Conservation (phyloP, 2,329 filamentous ascomycete species). For the Talaromyces sp. region DNA sequence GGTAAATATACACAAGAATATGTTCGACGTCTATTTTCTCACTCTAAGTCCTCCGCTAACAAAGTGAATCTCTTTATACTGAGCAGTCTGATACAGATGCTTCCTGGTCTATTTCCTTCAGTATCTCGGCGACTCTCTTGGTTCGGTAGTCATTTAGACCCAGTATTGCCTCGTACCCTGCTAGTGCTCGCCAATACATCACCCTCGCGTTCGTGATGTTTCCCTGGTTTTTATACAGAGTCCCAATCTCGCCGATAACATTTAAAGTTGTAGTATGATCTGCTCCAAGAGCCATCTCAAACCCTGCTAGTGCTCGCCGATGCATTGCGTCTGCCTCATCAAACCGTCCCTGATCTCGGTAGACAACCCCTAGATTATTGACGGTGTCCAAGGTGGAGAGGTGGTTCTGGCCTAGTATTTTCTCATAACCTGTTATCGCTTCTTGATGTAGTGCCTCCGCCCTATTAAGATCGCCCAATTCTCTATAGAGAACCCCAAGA, state of each 20-base stretch:
- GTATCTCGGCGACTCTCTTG: no score
- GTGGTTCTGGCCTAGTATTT: conserved; percentile 3
- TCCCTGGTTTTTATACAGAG: conserved; percentile 15
- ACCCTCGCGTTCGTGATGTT: background rate
- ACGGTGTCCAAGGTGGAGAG: background rate
- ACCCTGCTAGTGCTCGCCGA: background rate
- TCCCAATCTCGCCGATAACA: conserved; percentile 18
- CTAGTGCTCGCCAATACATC: conserved; percentile 7
- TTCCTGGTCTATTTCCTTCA: no score
- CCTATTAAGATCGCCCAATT: no score
- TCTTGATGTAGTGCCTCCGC: no score
- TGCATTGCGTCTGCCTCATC: conserved; percentile 7
- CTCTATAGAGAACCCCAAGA: background rate
- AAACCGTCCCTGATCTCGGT: background rate
- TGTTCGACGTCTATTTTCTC: no score
- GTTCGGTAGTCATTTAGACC: conserved; percentile 10
- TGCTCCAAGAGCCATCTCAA: conserved; percentile 4
- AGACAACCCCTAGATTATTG: background rate
- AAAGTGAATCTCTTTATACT: no score
- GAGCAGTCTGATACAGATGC: no score
- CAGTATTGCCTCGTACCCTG: background rate
- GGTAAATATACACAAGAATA: no score
- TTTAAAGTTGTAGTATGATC: conserved; percentile 16
- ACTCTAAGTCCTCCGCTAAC: no score
- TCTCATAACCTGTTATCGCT: background rate